phyloP scores from a whole-genome alignment of 257 asterid species.

The Nicotiana sylvestris region DNA sequence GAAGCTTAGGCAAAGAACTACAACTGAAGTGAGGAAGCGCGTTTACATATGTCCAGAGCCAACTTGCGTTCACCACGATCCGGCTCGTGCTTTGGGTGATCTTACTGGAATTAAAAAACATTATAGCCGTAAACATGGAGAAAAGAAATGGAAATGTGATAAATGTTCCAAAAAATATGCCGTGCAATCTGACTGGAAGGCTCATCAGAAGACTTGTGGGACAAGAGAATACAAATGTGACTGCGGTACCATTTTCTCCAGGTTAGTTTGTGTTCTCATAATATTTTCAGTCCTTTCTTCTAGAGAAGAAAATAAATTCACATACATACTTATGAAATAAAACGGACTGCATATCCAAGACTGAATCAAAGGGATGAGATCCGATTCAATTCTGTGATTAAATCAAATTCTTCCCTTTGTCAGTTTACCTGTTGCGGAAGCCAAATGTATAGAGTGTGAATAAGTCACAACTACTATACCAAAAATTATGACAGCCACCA shows the following conservation, averaged over 20 bases:
- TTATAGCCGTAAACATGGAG: conserved; percentile 79
- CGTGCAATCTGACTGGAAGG: conserved; percentile 89
- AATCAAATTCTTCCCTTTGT: no score
- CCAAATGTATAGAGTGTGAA: no score
- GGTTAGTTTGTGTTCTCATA: conserved; percentile 26
- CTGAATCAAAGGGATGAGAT: no score
- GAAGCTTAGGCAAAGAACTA: conserved; percentile 69
- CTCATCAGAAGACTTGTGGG: conserved; percentile 90
- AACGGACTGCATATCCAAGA: no score
- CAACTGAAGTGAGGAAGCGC: conserved; percentile 51
- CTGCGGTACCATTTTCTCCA: conserved; percentile 92
- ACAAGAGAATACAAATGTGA: conserved; percentile 81
- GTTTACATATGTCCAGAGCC: conserved; percentile 87
- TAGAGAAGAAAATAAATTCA: no score
- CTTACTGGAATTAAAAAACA: conserved; percentile 95
- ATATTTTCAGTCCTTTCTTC: no score
- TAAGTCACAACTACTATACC: no score
- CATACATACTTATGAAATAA: no score
- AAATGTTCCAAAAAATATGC: conserved; percentile 80
- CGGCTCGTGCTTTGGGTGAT: conserved; percentile 72
- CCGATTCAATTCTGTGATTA: no score
- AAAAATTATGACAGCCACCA: no score
- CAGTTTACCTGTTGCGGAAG: no score
- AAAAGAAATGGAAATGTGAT: conserved; percentile 91
- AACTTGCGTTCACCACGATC: conserved; percentile 68